Conservation (phyloP, 2,329 filamentous ascomycete species). For the Ramularia endophylla region DNA sequence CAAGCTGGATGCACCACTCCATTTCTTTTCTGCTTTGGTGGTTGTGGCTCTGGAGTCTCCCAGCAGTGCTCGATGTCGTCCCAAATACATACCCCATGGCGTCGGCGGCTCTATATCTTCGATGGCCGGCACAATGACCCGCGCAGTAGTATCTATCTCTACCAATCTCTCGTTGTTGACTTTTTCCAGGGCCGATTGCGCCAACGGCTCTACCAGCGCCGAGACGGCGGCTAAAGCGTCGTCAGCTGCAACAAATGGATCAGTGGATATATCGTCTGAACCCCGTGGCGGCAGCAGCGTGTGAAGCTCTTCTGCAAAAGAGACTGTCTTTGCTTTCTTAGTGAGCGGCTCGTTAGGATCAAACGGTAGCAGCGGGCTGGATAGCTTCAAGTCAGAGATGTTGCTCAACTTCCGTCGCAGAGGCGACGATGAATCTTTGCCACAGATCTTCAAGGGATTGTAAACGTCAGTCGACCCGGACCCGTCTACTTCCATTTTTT, state of each 20-base stretch:
- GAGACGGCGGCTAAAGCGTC: constrained; percentile 30
- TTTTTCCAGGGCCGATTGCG: constrained; percentile 30
- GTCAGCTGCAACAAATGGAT: constrained; percentile 15
- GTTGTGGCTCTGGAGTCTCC: constrained; percentile 14
- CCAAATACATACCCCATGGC: constrained; percentile 42
- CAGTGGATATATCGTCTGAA: constrained; percentile 18
- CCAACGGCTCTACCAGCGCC: constrained; percentile 32
- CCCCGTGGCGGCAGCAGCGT: constrained; percentile 31
- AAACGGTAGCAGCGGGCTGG: constrained; percentile 42
- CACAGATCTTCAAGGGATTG: constrained; percentile 7
- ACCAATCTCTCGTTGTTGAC: constrained; percentile 42
- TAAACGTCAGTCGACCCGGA: constrained; percentile 1
- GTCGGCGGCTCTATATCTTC: constrained; percentile 37
- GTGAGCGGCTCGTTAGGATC: constrained; percentile 31
- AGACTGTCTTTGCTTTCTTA: constrained; percentile 38
- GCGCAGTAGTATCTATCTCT: constrained; percentile 42
- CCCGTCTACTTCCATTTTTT: constrained; percentile 14
- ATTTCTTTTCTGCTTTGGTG: constrained; percentile 31
- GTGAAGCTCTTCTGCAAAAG: constrained; percentile 33
- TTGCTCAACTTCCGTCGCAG: constrained; percentile 30
- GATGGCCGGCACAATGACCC: constrained; percentile 45
- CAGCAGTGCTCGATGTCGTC: constrained; percentile 30
- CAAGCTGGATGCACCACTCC: constrained; percentile 37
- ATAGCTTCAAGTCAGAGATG: constrained; percentile 36
- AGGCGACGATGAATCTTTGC: constrained; percentile 19